Evolutionary conservation across 306 rosid genomes (phyloP), one percentile per base, ranked within the genome.

Genomic region (Glycyrrhiza uralensis): DNA sequence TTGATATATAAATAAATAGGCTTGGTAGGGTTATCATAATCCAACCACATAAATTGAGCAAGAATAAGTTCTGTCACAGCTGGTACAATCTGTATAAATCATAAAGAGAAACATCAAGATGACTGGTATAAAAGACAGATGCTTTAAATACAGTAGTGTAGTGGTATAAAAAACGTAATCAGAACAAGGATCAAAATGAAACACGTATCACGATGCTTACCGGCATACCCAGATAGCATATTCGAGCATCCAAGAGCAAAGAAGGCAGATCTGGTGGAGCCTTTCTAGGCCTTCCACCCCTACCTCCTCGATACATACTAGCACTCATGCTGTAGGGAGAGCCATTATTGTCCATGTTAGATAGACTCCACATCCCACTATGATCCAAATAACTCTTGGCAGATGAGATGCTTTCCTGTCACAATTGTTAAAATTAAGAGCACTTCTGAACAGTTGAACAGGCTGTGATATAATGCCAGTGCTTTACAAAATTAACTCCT

Each of bases 201-300:
- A 78, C 33, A 58, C n/a, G n/a, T 24, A 65, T 60, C 49, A 24
- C 20, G 50, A 66, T 63, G 62, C 96, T 88, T 82, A 94, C 99
- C 11, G 99, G 97, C 99, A 94, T 86, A 69, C 97, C 99, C 76
- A 94, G 65, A 79, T 85, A 94, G 91, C 81, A 60, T 66, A 94
- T 88, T 1, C 99, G 82, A 81, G 96, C 90, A 87, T 91, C 97
- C 58, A 94, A 78, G 24, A 94, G 96, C 79, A 91, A 69, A 58
- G 99, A 89, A 74, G 99, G 99, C 74, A 94, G 78, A 88, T 94
- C 99, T 4, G 99, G 99, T 33, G 99, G 99, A 66, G 93, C 86
- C 28, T 83, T 81, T 79, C 85, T 80, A 24, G 95, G 91, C 80
- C 99, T 85, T 68, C 95, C 90, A 24, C 90, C 91, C 79, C 97